These are phyloP conservation scores for Ustilago vetiveriae DNA, from an alignment of 1,284 basidiomycete species.

Conservation along the genomic window DNA sequence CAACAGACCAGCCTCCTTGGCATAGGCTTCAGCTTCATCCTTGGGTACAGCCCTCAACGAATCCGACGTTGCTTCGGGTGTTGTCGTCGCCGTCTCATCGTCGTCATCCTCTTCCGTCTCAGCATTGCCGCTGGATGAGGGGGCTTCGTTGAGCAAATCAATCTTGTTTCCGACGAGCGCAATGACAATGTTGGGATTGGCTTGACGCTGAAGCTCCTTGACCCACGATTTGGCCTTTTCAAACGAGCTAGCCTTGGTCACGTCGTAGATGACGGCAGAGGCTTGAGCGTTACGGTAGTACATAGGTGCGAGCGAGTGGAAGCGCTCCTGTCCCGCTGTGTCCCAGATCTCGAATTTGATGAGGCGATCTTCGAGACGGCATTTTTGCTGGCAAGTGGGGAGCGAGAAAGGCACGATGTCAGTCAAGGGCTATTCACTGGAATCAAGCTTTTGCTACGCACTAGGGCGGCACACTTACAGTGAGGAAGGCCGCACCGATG, in stretches of 20 bases:
- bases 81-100: constrained; percentile 70
- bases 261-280: constrained; percentile 96
- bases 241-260: constrained; percentile 86
- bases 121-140: constrained; percentile 65
- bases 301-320: constrained; percentile 93
- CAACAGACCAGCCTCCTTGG: constrained; percentile 86
- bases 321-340: constrained; percentile 92
- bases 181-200: constrained; percentile 98
- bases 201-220: constrained; percentile 97
- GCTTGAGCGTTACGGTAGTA: constrained; percentile 99
- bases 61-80: constrained; percentile 26
- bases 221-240: constrained; percentile 99
- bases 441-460: not conserved
- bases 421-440: not conserved
- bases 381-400: constrained; percentile 68
- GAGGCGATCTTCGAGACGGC: constrained; percentile 75
- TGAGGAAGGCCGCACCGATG: constrained; percentile 87
- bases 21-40: constrained; percentile 96
- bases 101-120: constrained; percentile 50
- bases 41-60: constrained; percentile 57
- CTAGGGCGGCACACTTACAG: constrained; percentile 36
- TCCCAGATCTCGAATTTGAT: constrained; percentile 97
- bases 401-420: not conserved
- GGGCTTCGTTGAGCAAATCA: constrained; percentile 80
- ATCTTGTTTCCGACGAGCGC: constrained; percentile 70